Percentiles rank a stretch among this genome's conserved stretches.
These are phyloP conservation scores for Salix udensis DNA, from an alignment of 345 rosid genomes.

Conservation along the genomic window DNA sequence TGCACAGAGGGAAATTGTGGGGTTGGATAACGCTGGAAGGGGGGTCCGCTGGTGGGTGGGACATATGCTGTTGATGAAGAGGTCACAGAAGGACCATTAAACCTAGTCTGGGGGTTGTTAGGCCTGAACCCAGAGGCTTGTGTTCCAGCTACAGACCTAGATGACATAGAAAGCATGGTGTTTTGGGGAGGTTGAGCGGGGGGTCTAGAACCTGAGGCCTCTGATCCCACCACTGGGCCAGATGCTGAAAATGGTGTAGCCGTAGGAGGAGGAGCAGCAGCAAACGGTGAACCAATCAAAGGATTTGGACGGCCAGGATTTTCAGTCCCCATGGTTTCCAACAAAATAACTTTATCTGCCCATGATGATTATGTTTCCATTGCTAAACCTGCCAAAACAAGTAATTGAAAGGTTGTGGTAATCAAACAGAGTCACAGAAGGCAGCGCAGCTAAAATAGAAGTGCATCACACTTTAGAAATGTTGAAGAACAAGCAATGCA, in stretches of 20 bases:
- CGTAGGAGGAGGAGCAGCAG: conserved; percentile 50
- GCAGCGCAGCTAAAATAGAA: background rate
- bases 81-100: conserved; percentile 40
- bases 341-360: conserved; percentile 2
- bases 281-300: conserved; percentile 49
- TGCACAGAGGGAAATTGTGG: conserved; percentile 46
- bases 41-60: conserved; percentile 47
- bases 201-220: conserved; percentile 46
- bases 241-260: conserved; percentile 53
- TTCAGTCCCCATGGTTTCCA: conserved; percentile 57
- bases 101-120: conserved; percentile 25
- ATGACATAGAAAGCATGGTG: conserved; percentile 36
- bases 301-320: conserved; percentile 62
- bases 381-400: conserved; percentile 37
- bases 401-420: background rate
- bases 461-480: background rate
- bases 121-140: conserved; percentile 49
- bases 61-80: conserved; percentile 45
- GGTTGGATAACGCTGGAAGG: conserved; percentile 51
- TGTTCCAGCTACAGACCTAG: conserved; percentile 41
- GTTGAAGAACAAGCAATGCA: background rate
- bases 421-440: background rate
- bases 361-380: conserved; percentile 30
- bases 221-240: conserved; percentile 49
- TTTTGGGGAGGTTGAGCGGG: conserved; percentile 42